Conservation (phyloP, 768 basidiomycete genomes). For the Suillus subaureus region DNA sequence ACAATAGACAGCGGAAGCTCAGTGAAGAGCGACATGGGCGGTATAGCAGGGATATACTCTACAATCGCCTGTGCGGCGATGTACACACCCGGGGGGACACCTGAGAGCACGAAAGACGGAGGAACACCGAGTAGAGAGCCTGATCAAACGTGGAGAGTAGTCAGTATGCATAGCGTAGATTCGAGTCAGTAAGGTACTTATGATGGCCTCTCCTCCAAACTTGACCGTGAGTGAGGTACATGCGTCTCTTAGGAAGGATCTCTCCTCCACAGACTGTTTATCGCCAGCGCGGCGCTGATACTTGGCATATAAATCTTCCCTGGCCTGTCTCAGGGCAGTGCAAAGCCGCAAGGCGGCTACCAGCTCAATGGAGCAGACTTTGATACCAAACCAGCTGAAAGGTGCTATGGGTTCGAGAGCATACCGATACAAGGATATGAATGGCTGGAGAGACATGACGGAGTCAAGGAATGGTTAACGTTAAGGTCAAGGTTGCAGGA, state of each 20-base stretch:
- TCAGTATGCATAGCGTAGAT: neutral
- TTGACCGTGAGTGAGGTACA: constrained; percentile 66
- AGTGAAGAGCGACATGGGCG: constrained; percentile 48
- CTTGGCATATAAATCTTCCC: constrained; percentile 48
- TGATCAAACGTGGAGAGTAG: constrained; percentile 23
- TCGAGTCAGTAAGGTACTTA: constrained; percentile 45
- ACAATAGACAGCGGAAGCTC: constrained; percentile 76
- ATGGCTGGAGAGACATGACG: constrained; percentile 38
- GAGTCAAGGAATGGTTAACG: constrained; percentile 1
- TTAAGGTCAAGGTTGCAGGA: neutral
- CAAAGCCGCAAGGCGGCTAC: constrained; percentile 73
- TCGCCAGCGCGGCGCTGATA: constrained; percentile 43
- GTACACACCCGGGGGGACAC: constrained; percentile 66
- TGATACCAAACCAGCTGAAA: constrained; percentile 66
- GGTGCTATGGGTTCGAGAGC: constrained; percentile 61
- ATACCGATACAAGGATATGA: constrained; percentile 53
- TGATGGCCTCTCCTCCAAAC: constrained; percentile 77
- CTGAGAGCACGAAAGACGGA: constrained; percentile 80
- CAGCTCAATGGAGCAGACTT: constrained; percentile 66
- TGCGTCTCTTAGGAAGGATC: constrained; percentile 60
- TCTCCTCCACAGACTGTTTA: constrained; percentile 42
- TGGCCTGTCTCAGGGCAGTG: constrained; percentile 64
- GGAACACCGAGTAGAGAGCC: constrained; percentile 66
- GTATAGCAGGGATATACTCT: constrained; percentile 59
- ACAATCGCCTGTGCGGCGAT: constrained; percentile 60